These are phyloP conservation scores for Metschnikowia continentalis DNA, from an alignment of 805 yeast species.

Conservation along the genomic window DNA sequence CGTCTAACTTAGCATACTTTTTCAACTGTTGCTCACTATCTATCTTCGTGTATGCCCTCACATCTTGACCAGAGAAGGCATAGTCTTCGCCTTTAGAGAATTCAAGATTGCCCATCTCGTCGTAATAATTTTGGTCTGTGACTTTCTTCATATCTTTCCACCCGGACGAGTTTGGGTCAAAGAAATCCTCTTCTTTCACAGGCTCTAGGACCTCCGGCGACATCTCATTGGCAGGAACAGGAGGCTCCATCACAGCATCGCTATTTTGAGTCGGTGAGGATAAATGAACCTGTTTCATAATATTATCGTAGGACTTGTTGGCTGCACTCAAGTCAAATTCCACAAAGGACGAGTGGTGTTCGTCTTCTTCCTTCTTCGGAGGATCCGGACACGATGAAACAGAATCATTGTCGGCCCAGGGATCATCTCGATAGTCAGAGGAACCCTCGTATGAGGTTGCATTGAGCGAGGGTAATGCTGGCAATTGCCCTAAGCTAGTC, in stretches of 20 bases:
- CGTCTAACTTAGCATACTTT: constrained; percentile 51
- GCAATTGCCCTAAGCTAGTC: constrained; percentile 12
- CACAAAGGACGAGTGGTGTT: constrained; percentile 11
- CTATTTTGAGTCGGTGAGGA: neutral
- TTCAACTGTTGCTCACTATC: constrained; percentile 84
- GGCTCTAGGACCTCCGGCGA: constrained; percentile 1
- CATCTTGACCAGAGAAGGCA: constrained; percentile 39
- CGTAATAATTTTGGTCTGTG: constrained; percentile 71
- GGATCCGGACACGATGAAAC: neutral
- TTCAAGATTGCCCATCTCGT: constrained; percentile 69
- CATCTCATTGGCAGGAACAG: neutral
- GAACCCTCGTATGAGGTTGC: neutral
- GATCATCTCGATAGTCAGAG: neutral
- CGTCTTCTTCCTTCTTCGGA: neutral
- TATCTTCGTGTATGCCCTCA: constrained; percentile 81
- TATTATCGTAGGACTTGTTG: constrained; percentile 4
- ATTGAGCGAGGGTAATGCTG: constrained; percentile 12
- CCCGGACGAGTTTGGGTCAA: constrained; percentile 39
- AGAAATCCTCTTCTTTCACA: constrained; percentile 29
- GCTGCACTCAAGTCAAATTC: constrained; percentile 27
- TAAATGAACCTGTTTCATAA: constrained; percentile 7
- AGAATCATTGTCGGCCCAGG: neutral
- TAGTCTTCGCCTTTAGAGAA: constrained; percentile 26
- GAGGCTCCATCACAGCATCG: neutral
- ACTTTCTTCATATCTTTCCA: constrained; percentile 91